Evolutionary conservation across 202 grass and related monocot species (phyloP), one percentile per base, ranked within the genome.

Genomic region (Elaeis oleifera): DNA sequence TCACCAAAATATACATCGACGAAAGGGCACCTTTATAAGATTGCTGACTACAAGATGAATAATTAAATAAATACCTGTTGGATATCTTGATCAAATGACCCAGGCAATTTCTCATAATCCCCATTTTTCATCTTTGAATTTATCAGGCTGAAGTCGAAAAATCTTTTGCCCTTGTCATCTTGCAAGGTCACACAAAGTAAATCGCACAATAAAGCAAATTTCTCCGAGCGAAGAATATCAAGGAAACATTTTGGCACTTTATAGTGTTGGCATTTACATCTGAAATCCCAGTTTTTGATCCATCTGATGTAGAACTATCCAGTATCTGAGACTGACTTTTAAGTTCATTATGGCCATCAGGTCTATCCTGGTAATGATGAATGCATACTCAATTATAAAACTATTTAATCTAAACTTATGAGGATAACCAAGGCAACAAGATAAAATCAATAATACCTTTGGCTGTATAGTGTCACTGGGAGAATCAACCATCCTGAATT

Each of bases 141-240:
- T 13, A 97, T 81, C 72, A 63, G 74, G 62, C 64, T 73, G 57
- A 89, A 79, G 73, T 83, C 62, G 74, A 97, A 60, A 49, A 58
- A 76, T n/a, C 14, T 68, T 51, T 68, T 59, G 58, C 62, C 65
- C 58, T 81, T 78, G 18, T 32, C 68, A 48, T 67, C 74, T 81
- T 72, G 73, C 71, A 97, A 91, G 31, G 50, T 76, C 65, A 66
- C 64, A 61, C 55, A 67, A 67, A 89, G 61, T 63, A 85, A 72
- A 89, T 97, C 68, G 31, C 87, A 91, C 53, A 97, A 27, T 18
- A 81, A 65, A 31, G 87, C 84, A 77, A 91, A 97, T 49, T 91
- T 88, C 53, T 91, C 84, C 0, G 92, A 91, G 51, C 78, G 61
- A 49, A 97, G 36, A 68, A 90, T 79, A 24, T 80, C 78, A 31